phyloP scores from a whole-genome alignment of 2,329 filamentous ascomycete species.

The Pseudogymnoascus sp. region DNA sequence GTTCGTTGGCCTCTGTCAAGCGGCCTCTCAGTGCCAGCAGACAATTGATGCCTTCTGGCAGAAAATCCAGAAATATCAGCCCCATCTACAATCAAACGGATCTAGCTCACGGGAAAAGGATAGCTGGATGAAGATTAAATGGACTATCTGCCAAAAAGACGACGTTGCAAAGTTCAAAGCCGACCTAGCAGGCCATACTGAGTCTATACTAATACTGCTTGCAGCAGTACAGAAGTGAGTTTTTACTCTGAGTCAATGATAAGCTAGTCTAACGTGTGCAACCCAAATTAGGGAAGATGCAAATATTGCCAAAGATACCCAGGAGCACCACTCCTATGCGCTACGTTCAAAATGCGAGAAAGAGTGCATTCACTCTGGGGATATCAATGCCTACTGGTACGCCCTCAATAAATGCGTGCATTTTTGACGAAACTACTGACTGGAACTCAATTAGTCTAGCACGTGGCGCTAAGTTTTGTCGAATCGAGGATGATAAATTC shows the following conservation, averaged over 20 bases:
- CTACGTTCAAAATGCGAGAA: not conserved
- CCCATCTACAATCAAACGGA: slow-evolving; percentile 15
- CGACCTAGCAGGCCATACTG: slow-evolving; percentile 20
- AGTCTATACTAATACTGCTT: slow-evolving; percentile 14
- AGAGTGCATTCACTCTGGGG: not conserved
- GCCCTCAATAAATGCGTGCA: not conserved
- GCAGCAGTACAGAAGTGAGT: slow-evolving; percentile 8
- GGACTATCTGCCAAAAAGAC: slow-evolving; percentile 25
- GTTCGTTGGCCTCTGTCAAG: not conserved
- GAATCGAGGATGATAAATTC: not conserved
- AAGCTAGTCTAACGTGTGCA: not conserved
- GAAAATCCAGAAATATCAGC: slow-evolving; percentile 25
- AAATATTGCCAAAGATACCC: not conserved
- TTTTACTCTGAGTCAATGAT: not conserved
- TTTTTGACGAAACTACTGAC: not conserved
- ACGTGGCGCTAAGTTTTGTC: not conserved
- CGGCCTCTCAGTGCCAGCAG: slow-evolving; percentile 16
- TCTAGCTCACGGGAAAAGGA: slow-evolving; percentile 15
- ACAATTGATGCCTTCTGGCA: slow-evolving; percentile 26
- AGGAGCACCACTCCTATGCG: not conserved
- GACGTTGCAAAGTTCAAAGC: slow-evolving; percentile 23
- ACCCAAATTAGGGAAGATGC: not conserved
- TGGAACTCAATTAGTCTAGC: not conserved
- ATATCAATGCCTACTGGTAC: not conserved
- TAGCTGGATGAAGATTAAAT: slow-evolving; percentile 23